phyloP scores from a whole-genome alignment of 352 stramenopile species.

The Phytophthora rubi region DNA sequence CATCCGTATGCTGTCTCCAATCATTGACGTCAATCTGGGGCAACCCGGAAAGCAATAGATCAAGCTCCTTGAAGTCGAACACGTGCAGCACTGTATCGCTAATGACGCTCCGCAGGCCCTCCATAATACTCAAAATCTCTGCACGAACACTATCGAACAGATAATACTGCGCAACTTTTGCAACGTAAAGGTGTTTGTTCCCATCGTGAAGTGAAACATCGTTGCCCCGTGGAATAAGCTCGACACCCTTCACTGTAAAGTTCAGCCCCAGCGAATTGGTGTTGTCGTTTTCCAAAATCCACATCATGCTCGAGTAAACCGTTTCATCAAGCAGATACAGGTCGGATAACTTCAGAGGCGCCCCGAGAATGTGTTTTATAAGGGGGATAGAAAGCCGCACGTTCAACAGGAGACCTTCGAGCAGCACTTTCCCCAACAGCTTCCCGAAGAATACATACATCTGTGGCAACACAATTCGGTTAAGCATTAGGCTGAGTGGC shows the following conservation, averaged over 20 bases:
- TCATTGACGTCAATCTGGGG: constrained; percentile 87
- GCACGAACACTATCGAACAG: constrained; percentile 92
- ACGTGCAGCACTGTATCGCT: constrained; percentile 95
- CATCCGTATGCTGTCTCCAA: constrained; percentile 81
- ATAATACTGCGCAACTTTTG: constrained; percentile 94
- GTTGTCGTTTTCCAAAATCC: constrained; percentile 62
- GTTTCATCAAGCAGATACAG: constrained; percentile 78
- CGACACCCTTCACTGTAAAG: constrained; percentile 63
- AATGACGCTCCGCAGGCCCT: constrained; percentile 95
- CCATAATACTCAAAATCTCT: constrained; percentile 86
- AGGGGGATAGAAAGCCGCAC: constrained; percentile 69
- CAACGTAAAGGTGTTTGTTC: constrained; percentile 96
- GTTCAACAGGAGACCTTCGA: constrained; percentile 78
- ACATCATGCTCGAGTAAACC: constrained; percentile 71
- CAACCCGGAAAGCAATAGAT: constrained; percentile 79
- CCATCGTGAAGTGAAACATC: constrained; percentile 88
- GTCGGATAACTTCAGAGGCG: constrained; percentile 62
- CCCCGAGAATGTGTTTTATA: constrained; percentile 74
- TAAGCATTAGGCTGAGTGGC: not conserved
- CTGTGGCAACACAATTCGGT: constrained; percentile 27
- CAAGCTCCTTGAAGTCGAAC: constrained; percentile 98
- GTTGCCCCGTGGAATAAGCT: constrained; percentile 68
- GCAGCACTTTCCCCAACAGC: constrained; percentile 67
- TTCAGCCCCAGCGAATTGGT: constrained; percentile 63
- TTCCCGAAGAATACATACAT: constrained; percentile 87